Evolutionary conservation across 371 early-diverging fungal species (phyloP), one percentile per base, ranked within the genome.

Genomic region (Lichtheimia ornata): DNA sequence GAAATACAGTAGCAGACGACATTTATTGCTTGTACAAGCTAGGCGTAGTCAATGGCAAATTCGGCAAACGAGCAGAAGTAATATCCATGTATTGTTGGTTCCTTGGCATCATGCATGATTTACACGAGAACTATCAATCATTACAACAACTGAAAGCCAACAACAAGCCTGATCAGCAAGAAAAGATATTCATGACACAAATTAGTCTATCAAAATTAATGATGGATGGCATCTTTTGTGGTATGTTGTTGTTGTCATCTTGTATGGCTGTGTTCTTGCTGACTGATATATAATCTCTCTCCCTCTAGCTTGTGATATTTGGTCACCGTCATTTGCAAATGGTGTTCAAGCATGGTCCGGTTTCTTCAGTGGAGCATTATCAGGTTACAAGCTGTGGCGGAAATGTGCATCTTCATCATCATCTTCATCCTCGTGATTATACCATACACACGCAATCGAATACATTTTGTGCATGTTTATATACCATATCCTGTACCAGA

Each of bases 1-100:
- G 80, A n/a, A 89, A 92, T 59, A 85, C 84, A 28, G 57, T 91
- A n/a, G 74, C 85, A 14, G 94, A 94, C 70, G 94, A 94, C 58
- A 67, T 88, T 18, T 88, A 82, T 58, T 89, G 89, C 54, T 69
- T 91, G 4, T 83, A 83, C 24, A 91, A 90, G 56, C 64, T 94
- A 49, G 91, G 90, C 6, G 70, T 89, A 3, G 47, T 91, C 13
- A 65, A 69, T 49, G 28, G 71, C 11, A 49, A 61, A 25, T 59
- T 79, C 22, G 72, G 82, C 5, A 73, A 73, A 56, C 70, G 71
- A 30, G 78, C 83, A 0, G 87, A 87, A 66, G 69, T 73, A 6
- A 58, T 81, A 51, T 71, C 85, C 17, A 74, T 74, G 56, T 74
- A 79, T 50, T 77, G 85, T 42, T 88, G 89, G 89, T 85, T 88